Evolutionary conservation across 345 rosid species (phyloP), one percentile per base, ranked within the genome.

Genomic region (Combretum micranthum): DNA sequence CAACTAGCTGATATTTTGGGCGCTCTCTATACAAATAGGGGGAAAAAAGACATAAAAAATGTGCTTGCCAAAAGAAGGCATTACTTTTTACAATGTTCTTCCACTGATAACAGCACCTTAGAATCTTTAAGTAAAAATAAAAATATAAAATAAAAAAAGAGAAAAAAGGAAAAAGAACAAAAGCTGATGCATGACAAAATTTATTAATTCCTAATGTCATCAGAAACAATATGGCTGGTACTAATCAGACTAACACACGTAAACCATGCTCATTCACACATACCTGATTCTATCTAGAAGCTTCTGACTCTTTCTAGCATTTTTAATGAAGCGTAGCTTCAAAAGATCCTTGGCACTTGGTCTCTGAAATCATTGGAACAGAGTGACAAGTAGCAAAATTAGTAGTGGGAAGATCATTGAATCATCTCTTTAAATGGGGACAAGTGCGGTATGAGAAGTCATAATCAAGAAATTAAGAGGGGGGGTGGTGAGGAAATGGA

Each of bases 261-360:
- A 32, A 1, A 32, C 39, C 39, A 32, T 32, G 39, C 39, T 32
- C 9, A 12, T 22, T 46, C 15, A 23, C 20, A 61, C 68, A 57
- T 68, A 94, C 99, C 88, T 94, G 80, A 94, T 90, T 81, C 95
- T 88, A 73, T 90, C 99, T 59, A 69, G 72, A 75, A 94, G 97
- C 74, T 64, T 90, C 37, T 80, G 90, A 79, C 90, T 87, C 85
- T 84, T 90, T 76, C 91, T 82, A 46, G 76, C 89, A 82, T 69
- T 81, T 76, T 59, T 84, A 52, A 90, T 85, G 69, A 90, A 94
- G n/a, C 95, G 92, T 56, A 85, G 88, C 80, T 75, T 94, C 65
- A 87, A 79, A 70, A 94, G 96, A 64, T 94, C 99, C 83, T 78
- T 94, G 54, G 99, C 99, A 72, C 87, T 85, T 72, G 77, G 87